phyloP scores from a whole-genome alignment of 139 green algal species.

The Edaphochlamys debaryana region DNA sequence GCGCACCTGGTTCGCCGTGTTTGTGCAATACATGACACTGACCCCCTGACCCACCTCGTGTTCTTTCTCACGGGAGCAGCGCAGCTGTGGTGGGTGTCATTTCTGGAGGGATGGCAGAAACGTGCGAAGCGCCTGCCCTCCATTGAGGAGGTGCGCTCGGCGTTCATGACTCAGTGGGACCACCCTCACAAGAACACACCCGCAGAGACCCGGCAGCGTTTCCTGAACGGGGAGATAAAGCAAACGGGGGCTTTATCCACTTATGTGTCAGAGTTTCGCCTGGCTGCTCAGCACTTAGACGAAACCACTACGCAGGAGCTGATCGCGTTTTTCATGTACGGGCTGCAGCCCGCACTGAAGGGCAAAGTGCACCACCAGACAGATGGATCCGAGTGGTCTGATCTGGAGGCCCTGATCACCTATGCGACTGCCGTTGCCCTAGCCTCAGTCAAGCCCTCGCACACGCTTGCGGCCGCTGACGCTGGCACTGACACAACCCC shows the following conservation, averaged over 20 bases:
- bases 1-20: neutral
- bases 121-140: neutral
- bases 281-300: neutral
- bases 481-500: too few species aligned
- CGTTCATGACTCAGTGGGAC: neutral
- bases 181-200: neutral
- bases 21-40: neutral
- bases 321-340: neutral
- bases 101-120: neutral
- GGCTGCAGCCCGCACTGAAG: neutral
- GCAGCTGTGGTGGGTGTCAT: neutral
- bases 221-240: neutral
- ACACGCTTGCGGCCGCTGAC: neutral
- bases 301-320: too few species aligned
- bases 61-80: neutral
- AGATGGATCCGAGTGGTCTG: neutral
- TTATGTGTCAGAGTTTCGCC: neutral
- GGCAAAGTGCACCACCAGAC: neutral
- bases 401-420: neutral
- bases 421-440: neutral
- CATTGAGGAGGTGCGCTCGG: neutral
- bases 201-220: neutral
- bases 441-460: neutral
- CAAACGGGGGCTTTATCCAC: neutral
- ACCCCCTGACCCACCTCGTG: neutral